Conservation (phyloP, 768 basidiomycete genomes). For the Cyclocybe cylindracea region DNA sequence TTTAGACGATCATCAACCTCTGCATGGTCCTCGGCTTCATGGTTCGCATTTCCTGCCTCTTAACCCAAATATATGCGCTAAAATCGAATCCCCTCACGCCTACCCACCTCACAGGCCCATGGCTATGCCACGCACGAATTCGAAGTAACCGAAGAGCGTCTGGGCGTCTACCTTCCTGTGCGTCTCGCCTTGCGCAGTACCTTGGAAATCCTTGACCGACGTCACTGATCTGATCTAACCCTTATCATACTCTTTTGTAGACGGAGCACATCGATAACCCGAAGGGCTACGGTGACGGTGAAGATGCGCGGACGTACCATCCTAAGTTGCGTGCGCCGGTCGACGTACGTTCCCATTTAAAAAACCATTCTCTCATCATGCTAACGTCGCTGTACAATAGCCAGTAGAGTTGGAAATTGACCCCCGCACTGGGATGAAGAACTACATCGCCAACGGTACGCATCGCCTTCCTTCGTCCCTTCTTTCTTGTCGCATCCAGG, state of each 20-base stretch:
- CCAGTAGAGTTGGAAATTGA: constrained; percentile 86
- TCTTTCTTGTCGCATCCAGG: background rate
- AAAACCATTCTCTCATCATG: background rate
- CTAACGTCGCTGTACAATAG: constrained; percentile 28
- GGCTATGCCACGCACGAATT: constrained; percentile 85
- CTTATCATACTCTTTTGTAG: constrained; percentile 29
- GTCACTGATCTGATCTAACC: background rate
- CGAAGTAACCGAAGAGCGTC: constrained; percentile 80
- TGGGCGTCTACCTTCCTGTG: constrained; percentile 85
- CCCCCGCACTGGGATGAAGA: constrained; percentile 89
- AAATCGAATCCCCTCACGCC: background rate
- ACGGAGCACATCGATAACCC: constrained; percentile 93
- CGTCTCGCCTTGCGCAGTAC: constrained; percentile 19
- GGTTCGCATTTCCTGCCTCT: constrained; percentile 37
- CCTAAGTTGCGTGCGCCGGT: constrained; percentile 80
- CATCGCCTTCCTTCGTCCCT: background rate
- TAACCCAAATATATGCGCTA: background rate
- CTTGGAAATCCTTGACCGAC: too few relatives aligned
- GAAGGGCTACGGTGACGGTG: constrained; percentile 82
- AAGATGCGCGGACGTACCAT: constrained; percentile 81
- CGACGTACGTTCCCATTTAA: constrained; percentile 48
- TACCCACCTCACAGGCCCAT: constrained; percentile 54
- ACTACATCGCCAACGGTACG: constrained; percentile 84
- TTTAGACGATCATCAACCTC: constrained; percentile 82
- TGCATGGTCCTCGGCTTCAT: constrained; percentile 92